These are phyloP conservation scores for Sporothrix phasma DNA, from an alignment of 2,329 filamentous ascomycete genomes.

Conservation along the genomic window DNA sequence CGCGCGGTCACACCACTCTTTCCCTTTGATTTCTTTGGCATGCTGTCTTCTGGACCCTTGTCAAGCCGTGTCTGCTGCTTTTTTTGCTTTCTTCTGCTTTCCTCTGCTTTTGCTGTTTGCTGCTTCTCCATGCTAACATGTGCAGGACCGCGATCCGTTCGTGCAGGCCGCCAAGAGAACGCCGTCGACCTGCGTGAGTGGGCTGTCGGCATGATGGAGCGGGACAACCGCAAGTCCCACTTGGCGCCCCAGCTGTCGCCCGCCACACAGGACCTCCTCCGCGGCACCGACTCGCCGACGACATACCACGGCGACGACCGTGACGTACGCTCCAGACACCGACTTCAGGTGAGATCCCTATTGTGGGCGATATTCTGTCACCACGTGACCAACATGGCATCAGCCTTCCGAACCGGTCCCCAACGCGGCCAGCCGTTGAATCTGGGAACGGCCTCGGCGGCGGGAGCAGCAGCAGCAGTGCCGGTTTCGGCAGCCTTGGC, in stretches of 20 bases:
- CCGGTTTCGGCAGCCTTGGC: constrained; percentile 33
- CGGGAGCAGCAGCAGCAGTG: constrained; percentile 6
- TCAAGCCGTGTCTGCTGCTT: background rate
- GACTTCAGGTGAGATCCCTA: constrained; percentile 63
- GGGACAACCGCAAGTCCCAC: constrained; percentile 91
- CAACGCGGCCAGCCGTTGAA: constrained; percentile 30
- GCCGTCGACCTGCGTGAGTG: constrained; percentile 89
- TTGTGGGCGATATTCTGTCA: constrained; percentile 48
- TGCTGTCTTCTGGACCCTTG: too few species aligned
- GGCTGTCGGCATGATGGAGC: constrained; percentile 89
- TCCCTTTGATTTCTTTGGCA: background rate
- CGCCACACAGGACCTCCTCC: constrained; percentile 64
- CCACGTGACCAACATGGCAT: constrained; percentile 38
- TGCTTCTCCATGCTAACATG: background rate
- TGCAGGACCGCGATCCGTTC: constrained; percentile 81
- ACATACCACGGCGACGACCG: constrained; percentile 39
- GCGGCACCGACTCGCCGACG: constrained; percentile 48
- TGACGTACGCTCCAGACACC: constrained; percentile 47
- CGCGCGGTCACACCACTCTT: background rate
- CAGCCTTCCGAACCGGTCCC: constrained; percentile 39
- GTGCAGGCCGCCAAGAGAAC: constrained; percentile 94
- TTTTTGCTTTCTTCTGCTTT: background rate
- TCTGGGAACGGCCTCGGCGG: constrained; percentile 5
- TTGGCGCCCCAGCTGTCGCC: constrained; percentile 72
- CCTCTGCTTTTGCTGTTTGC: background rate